Conservation (phyloP, 2,329 filamentous ascomycete genomes). For the Stemphylium beticola region DNA sequence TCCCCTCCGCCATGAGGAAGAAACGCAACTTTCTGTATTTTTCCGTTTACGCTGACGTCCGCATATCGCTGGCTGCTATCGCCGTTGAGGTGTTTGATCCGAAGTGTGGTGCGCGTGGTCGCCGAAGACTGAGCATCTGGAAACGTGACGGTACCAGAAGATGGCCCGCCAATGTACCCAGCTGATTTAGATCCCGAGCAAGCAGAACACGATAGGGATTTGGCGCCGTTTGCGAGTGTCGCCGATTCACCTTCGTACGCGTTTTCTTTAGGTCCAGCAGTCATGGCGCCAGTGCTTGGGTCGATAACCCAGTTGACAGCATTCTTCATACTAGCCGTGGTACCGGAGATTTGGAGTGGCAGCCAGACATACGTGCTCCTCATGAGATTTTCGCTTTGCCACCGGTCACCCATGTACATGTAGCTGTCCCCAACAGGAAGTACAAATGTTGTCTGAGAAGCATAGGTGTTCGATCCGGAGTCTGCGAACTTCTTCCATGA, state of each 20-base stretch:
- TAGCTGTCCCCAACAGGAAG: slow-evolving; percentile 54
- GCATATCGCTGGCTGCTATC: slow-evolving; percentile 61
- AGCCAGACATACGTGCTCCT: slow-evolving; percentile 70
- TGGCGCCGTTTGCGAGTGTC: slow-evolving; percentile 55
- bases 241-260: slow-evolving; percentile 60
- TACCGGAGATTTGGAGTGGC: slow-evolving; percentile 62
- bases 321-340: slow-evolving; percentile 58
- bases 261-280: slow-evolving; percentile 54
- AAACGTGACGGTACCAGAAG: slow-evolving; percentile 62
- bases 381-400: slow-evolving; percentile 66
- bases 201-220: slow-evolving; percentile 54
- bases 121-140: slow-evolving; percentile 53
- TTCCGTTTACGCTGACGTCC: slow-evolving; percentile 63
- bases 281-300: slow-evolving; percentile 53
- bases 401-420: slow-evolving; percentile 72
- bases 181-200: slow-evolving; percentile 60
- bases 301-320: slow-evolving; percentile 63
- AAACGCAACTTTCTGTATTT: slow-evolving; percentile 60
- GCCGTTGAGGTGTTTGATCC: slow-evolving; percentile 64
- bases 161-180: slow-evolving; percentile 53
- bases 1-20: slow-evolving; percentile 57
- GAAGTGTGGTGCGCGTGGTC: slow-evolving; percentile 58
- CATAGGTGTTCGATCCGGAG: slow-evolving; percentile 63
- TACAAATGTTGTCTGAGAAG: slow-evolving; percentile 66
- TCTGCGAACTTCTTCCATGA: slow-evolving; percentile 66